Conservation (phyloP, 2,329 filamentous ascomycete species). For the Helminthosporium solani region DNA sequence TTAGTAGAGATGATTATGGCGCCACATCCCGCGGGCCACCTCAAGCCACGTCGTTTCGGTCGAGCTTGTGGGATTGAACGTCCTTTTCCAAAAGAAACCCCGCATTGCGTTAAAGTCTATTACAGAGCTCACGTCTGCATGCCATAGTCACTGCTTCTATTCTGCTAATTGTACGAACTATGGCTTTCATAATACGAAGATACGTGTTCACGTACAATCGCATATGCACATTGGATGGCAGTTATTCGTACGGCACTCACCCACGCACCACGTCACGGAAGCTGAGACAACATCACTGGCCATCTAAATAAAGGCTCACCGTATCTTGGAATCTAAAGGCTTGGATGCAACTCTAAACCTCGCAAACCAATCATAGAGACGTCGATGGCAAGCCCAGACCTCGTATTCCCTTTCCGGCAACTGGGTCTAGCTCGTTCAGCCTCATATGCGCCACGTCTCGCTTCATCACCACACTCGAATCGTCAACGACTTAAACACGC, state of each 20-base stretch:
- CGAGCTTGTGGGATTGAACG: too few relatives aligned
- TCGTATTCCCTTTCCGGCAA: not conserved
- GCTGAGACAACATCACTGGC: not conserved
- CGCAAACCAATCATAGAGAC: not conserved
- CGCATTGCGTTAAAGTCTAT: too few relatives aligned
- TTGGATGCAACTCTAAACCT: constrained; percentile 2
- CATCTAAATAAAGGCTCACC: not conserved
- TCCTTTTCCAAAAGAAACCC: too few relatives aligned
- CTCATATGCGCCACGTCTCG: not conserved
- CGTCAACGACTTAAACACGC: too few relatives aligned
- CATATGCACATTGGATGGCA: not conserved
- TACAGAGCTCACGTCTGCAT: too few relatives aligned
- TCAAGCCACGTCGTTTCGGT: too few relatives aligned
- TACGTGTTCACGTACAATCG: too few relatives aligned
- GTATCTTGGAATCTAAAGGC: not conserved
- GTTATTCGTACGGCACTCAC: too few relatives aligned
- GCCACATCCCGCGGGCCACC: too few relatives aligned
- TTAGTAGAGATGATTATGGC: too few relatives aligned
- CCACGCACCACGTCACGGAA: too few relatives aligned
- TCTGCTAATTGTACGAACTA: not conserved
- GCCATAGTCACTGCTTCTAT: not conserved
- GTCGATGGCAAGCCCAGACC: not conserved
- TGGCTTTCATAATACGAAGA: too few relatives aligned
- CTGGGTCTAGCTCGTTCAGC: not conserved
- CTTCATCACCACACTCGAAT: not conserved